Base-by-base conservation (phyloP, 1,139 yeast species). In the Hanseniaspora gamundiae region DNA sequence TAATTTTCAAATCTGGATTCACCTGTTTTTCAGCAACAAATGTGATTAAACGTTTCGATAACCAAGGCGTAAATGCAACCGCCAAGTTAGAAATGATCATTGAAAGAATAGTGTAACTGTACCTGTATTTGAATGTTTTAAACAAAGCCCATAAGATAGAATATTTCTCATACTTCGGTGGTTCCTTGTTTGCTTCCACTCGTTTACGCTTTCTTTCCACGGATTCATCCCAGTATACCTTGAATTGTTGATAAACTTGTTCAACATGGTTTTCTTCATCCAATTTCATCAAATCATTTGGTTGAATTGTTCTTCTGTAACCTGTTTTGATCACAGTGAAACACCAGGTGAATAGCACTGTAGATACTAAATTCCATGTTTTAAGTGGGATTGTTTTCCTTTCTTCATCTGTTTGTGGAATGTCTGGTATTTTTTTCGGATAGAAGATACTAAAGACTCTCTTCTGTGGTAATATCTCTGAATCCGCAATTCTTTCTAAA, bases 291-390 rank as follows among this genome's bases (percentile, higher is more conserved):
- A 44, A 38, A 59, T 83, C 94, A 44, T 73, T 70, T 6, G 78
- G 75, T 42, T 74, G 76, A 30, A 83, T 60, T 0, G 85, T 78
- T 52, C 94, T 69, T 46, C 70, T 69, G 56, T 82, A 83, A 1
- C 94, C 94, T 3, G 72, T 73, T 33, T 63, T 67, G 54, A 81
- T 53, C 2, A 80, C 48, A 0, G 85, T 83, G 16, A 62, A 49
- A 36, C 78, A 66, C 91, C 91, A 81, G 58, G 69, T 60, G 51
- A 76, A 76, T 40, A 77, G 71, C 2, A 66, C 42, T 17, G 33
- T 41, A 14, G 40, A 31, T 2, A 38, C 5, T 20, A 40, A 10
- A 19, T 41, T 44, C 38, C 39, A 40, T 16, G 43, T 38, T 38
- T 28, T 41, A 41, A 61, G 57, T 0, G 79, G 80, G 52, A 64